Evolutionary conservation across 2,329 filamentous ascomycete genomes (phyloP), one percentile per base, ranked within the genome.

Genomic region (Verticillium zaregamsianum): DNA sequence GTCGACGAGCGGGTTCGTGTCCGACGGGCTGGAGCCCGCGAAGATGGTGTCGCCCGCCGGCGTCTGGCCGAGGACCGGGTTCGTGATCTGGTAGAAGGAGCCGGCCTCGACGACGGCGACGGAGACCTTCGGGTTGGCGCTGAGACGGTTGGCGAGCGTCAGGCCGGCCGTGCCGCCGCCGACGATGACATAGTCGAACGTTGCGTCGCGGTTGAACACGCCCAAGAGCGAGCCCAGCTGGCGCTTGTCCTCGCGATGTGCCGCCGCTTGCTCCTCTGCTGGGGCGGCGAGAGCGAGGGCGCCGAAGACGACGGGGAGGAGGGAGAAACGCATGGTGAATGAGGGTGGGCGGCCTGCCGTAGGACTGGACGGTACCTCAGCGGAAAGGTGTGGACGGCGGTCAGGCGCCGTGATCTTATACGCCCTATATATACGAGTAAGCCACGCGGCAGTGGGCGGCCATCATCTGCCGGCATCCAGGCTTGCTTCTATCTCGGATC

Each of bases 61-160:
- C 17, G 57, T 58, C 25, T 45, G 25, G 37, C 57, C 57, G 39
- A 58, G 25, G 15, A 49, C 14, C 17, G 57, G 57, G 58, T 74
- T 73, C 7, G 63, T 60, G 25, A 72, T 63, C 62, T 78, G 71
- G 56, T 72, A 70, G 35, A 74, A 74, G 1, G 61, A 63, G 3
- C 76, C 76, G 1, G 75, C 76, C 64, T 79, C 76, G 35, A 79
- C 66, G 4, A 78, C 70, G 25, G 76, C 75, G 15, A 79, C 76
- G 4, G 65, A 66, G 49, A 63, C 67, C 2, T 66, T 68, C 23
- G 69, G 66, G n/a, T 72, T 66, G 11, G 74, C 71, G 25, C 60
- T 62, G 0, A 79, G 68, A 2, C 76, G 69, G 17, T 66, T 66
- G 3, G 71, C 76, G 1, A 78, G 57, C 0, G 71, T 68, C 40